These are phyloP conservation scores for Verticillium longisporum DNA, from an alignment of 2,329 filamentous ascomycete species.

Conservation along the genomic window DNA sequence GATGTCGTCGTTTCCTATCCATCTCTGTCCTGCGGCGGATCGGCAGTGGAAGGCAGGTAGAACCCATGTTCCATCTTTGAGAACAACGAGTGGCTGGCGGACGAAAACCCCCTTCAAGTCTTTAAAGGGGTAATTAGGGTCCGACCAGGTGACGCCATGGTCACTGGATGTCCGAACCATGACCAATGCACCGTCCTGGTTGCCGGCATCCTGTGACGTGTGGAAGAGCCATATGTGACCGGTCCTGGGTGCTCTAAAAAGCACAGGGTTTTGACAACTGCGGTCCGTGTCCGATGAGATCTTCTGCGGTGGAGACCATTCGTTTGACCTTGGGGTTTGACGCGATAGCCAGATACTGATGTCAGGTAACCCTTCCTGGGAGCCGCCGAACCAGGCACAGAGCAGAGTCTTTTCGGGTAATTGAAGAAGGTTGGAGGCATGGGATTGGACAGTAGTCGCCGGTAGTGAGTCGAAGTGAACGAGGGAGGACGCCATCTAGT, in stretches of 20 bases:
- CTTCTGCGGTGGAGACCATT: constrained; percentile 25
- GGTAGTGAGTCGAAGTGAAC: constrained; percentile 20
- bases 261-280: constrained; percentile 37
- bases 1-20: constrained; percentile 37
- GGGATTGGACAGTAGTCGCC: constrained; percentile 32
- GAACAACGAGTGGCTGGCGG: constrained; percentile 30
- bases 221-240: constrained; percentile 33
- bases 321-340: constrained; percentile 16
- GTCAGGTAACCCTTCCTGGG: constrained; percentile 35
- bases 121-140: constrained; percentile 21
- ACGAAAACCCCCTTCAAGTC: constrained; percentile 29
- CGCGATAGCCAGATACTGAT: constrained; percentile 36
- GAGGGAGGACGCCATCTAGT: not conserved
- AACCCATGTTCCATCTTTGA: constrained; percentile 29
- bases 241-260: constrained; percentile 27
- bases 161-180: constrained; percentile 28
- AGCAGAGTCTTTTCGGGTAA: constrained; percentile 30
- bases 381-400: constrained; percentile 38
- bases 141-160: constrained; percentile 27
- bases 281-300: constrained; percentile 29
- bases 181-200: constrained; percentile 33
- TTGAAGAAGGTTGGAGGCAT: constrained; percentile 35
- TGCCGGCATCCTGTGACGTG: constrained; percentile 35
- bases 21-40: constrained; percentile 28
- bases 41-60: constrained; percentile 36